Evolutionary conservation across 441 rosid species (phyloP).

Genomic region (Sinapis alba): DNA sequence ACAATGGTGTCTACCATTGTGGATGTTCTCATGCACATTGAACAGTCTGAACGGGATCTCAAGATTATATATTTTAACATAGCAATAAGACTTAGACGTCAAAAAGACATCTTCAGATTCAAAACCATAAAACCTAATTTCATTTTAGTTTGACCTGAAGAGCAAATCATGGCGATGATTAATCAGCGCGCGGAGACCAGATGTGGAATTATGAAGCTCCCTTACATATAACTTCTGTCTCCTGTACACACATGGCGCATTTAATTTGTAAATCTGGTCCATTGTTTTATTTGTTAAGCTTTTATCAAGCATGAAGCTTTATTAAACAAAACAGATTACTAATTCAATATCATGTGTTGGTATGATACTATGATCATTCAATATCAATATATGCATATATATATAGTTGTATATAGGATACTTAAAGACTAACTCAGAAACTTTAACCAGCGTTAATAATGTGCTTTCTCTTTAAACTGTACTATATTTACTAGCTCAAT

Average conservation of each 20-base stretch:
- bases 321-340: constrained; percentile 1
- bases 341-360: too few species aligned
- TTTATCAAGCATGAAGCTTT: constrained; percentile 1
- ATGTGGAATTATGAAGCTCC: constrained; percentile 15
- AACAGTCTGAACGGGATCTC: neutral
- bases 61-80: neutral
- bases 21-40: too few species aligned
- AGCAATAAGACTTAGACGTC: neutral
- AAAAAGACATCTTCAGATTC: neutral
- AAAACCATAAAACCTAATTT: neutral
- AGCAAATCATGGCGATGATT: constrained; percentile 38
- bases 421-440: too few species aligned
- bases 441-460: too few species aligned
- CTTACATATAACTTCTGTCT: constrained; percentile 3
- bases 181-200: constrained; percentile 14
- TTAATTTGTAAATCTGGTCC: constrained; percentile 22
- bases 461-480: too few species aligned
- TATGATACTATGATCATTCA: too few species aligned
- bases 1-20: too few species aligned
- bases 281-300: neutral
- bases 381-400: too few species aligned
- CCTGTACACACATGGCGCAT: constrained; percentile 31
- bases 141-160: neutral
- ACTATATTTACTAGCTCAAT: neutral
- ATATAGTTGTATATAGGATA: too few species aligned